phyloP scores from a whole-genome alignment of 257 asterid species.

The Solanum pinnatisectum region DNA sequence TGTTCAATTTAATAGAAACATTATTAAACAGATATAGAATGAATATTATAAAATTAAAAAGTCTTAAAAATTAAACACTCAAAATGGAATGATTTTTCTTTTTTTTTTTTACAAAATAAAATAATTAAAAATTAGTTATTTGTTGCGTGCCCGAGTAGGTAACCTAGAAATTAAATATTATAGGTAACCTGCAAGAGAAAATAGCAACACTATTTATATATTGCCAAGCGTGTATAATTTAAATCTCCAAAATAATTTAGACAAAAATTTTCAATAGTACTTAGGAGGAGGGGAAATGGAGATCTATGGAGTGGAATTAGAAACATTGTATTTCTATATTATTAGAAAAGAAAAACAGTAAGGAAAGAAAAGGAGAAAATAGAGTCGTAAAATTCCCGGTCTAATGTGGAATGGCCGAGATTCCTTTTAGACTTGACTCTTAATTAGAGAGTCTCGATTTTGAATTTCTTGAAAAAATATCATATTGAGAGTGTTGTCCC shows the following conservation, averaged over 20 bases:
- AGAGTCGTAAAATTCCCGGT: background rate
- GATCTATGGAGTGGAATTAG: no score
- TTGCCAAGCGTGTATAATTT: background rate
- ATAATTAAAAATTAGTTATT: background rate
- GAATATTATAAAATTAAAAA: background rate
- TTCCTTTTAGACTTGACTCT: fast-evolving
- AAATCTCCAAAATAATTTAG: background rate
- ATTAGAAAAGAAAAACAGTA: background rate
- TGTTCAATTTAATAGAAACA: no score
- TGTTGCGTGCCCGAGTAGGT: background rate
- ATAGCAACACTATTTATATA: background rate
- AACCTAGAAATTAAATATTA: background rate
- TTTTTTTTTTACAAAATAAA: background rate
- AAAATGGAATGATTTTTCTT: background rate
- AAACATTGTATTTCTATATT: no score
- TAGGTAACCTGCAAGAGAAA: background rate
- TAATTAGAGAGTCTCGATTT: no score
- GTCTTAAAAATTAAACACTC: background rate
- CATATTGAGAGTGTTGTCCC: fast-evolving
- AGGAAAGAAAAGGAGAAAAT: no score
- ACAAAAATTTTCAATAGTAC: no score
- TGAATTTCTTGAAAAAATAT: background rate
- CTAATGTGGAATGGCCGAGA: fast-evolving
- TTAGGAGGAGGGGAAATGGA: background rate
- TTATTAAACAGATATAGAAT: background rate